Evolutionary conservation across 352 stramenopile species (phyloP).

Genomic region (Globisporangium abappressorium): DNA sequence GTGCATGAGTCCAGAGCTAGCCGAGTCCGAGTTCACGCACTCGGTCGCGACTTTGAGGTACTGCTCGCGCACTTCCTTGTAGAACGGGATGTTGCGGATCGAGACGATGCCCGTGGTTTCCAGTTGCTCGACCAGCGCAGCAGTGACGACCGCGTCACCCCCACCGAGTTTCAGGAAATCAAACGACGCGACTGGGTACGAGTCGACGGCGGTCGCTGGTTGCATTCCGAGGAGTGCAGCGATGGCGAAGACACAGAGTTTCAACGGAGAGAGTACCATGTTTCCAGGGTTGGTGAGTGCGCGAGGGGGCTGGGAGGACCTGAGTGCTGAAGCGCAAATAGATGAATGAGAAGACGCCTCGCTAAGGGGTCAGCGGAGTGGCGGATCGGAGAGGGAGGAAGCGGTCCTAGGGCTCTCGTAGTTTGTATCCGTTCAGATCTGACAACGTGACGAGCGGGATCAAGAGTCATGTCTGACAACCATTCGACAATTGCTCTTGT

Average conservation of each 20-base stretch:
- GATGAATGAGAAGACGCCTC: not conserved
- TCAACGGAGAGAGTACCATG: not conserved
- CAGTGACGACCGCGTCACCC: not conserved
- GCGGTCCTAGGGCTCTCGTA: not conserved
- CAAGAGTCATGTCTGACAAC: not conserved
- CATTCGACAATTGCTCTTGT: conserved; percentile 3
- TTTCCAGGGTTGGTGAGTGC: not conserved
- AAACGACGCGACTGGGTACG: not conserved
- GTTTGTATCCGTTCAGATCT: not conserved
- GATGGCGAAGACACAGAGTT: not conserved
- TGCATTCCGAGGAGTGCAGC: not conserved
- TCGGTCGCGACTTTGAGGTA: conserved; percentile 17
- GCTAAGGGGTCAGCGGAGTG: not conserved
- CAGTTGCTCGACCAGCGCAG: conserved; percentile 15
- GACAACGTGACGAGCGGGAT: not conserved
- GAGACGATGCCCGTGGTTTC: conserved; percentile 19
- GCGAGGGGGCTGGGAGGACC: not conserved
- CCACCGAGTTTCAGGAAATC: not conserved
- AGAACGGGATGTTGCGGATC: conserved; percentile 21
- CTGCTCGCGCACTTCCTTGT: conserved; percentile 11
- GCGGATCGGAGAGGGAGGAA: not conserved
- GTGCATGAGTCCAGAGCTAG: conserved; percentile 7
- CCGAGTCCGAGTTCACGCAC: conserved; percentile 9
- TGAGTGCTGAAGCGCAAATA: not conserved
- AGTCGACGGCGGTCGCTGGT: not conserved